Evolutionary conservation across 495 filamentous ascomycete genomes (phyloP).

Genomic region (Chaetomium cochliodes): DNA sequence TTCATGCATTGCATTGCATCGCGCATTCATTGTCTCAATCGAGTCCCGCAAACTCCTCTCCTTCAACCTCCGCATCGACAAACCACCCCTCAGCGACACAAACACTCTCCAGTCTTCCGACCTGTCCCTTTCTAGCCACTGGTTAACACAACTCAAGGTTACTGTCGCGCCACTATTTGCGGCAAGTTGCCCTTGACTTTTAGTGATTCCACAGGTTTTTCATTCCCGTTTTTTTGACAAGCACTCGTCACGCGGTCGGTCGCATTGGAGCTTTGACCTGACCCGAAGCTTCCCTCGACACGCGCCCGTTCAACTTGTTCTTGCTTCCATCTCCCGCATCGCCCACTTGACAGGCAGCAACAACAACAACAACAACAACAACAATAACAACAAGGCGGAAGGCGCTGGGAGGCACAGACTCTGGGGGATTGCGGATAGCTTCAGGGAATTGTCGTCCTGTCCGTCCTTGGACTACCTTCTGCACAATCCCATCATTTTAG

Average conservation of each 20-base stretch:
- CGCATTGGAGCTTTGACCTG: slow-evolving; percentile 27
- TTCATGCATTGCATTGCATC: slow-evolving; percentile 10
- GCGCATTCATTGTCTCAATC: slow-evolving; percentile 14
- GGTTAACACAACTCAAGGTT: background rate
- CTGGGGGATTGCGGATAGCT: slow-evolving; percentile 21
- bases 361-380: too few relatives aligned
- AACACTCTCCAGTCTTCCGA: background rate
- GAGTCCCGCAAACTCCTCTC: slow-evolving; percentile 28
- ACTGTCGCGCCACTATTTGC: background rate
- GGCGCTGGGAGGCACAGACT: slow-evolving; percentile 13
- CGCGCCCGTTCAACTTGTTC: slow-evolving; percentile 1
- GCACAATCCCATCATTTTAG: slow-evolving; percentile 21
- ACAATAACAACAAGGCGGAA: slow-evolving; percentile 8
- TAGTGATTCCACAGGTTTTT: background rate
- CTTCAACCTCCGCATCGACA: slow-evolving; percentile 34
- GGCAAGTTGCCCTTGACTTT: background rate
- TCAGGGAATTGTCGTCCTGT: slow-evolving; percentile 18
- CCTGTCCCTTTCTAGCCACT: background rate
- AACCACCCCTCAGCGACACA: slow-evolving; percentile 26
- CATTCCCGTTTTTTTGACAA: background rate
- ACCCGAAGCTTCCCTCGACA: slow-evolving; percentile 4
- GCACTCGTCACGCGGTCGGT: background rate
- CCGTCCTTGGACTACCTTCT: slow-evolving; percentile 11
- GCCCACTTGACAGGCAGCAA: slow-evolving; percentile 1
- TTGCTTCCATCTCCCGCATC: background rate